These are phyloP conservation scores for Gracilariopsis chorda DNA, from an alignment of 23 red algal genomes.

Conservation along the genomic window DNA sequence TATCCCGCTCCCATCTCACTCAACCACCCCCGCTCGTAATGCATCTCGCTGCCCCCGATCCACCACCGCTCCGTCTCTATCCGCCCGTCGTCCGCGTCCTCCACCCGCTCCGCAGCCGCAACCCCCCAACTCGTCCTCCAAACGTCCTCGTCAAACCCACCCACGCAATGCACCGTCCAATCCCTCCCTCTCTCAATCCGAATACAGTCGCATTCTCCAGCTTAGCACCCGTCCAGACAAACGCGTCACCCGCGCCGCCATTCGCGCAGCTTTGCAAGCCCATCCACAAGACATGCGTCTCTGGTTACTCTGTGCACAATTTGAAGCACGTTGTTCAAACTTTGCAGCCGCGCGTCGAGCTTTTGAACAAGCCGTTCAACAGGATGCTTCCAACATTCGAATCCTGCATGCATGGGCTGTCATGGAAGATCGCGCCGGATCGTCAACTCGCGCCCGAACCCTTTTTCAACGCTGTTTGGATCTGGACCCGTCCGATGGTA, in stretches of 20 bases:
- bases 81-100: too few relatives aligned
- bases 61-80: too few relatives aligned
- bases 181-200: neutral
- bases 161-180: neutral
- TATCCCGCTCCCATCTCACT: too few relatives aligned
- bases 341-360: slow-evolving; percentile 45
- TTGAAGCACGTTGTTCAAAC: slow-evolving; percentile 71
- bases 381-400: slow-evolving; percentile 14
- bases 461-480: slow-evolving; percentile 45
- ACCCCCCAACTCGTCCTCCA: neutral
- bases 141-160: neutral
- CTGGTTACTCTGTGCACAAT: slow-evolving; percentile 67
- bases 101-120: neutral
- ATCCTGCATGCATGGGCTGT: slow-evolving; percentile 83
- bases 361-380: neutral
- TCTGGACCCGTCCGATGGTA: slow-evolving; percentile 34
- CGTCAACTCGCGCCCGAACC: neutral
- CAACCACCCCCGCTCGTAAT: too few relatives aligned
- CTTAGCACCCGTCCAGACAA: slow-evolving; percentile 7
- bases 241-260: neutral
- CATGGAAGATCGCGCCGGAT: slow-evolving; percentile 53
- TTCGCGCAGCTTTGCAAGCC: neutral
- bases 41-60: too few relatives aligned
- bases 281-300: slow-evolving; percentile 24
- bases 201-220: slow-evolving; percentile 6